Evolutionary conservation across 2,329 filamentous ascomycete species (phyloP).

Genomic region (Sarocladiaceae sp.): DNA sequence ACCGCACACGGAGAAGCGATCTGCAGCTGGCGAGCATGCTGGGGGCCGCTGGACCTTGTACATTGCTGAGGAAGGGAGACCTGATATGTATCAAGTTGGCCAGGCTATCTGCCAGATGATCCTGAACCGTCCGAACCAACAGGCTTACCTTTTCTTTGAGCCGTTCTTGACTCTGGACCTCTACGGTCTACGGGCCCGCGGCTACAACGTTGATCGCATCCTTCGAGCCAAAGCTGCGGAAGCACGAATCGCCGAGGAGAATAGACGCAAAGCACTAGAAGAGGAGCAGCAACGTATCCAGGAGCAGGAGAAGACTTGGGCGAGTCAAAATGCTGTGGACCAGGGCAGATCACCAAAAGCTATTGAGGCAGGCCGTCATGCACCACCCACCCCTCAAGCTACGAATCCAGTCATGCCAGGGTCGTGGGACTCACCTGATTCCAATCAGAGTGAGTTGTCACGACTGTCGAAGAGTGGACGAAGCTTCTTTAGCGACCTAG

Average conservation of each 20-base stretch:
- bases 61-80: constrained; percentile 62
- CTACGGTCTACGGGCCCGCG: constrained; percentile 74
- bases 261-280: constrained; percentile 69
- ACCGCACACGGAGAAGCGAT: constrained; percentile 69
- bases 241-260: constrained; percentile 79
- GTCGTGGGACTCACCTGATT: constrained; percentile 65
- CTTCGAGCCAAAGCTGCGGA: constrained; percentile 83
- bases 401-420: constrained; percentile 61
- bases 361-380: constrained; percentile 21
- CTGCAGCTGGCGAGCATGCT: constrained; percentile 60
- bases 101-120: constrained; percentile 80
- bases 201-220: constrained; percentile 96
- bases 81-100: constrained; percentile 89
- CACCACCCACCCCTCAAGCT: constrained; percentile 37
- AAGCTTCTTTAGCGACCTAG: constrained; percentile 65
- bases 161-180: constrained; percentile 85
- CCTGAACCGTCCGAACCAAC: constrained; percentile 76
- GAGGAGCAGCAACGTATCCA: constrained; percentile 67
- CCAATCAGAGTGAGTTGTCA: constrained; percentile 26
- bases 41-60: constrained; percentile 64
- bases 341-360: constrained; percentile 9
- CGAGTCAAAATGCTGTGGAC: constrained; percentile 17
- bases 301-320: constrained; percentile 46
- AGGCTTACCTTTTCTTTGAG: constrained; percentile 87
- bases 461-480: constrained; percentile 39